These are phyloP conservation scores for Suillus discolor DNA, from an alignment of 768 basidiomycete genomes.

Conservation along the genomic window DNA sequence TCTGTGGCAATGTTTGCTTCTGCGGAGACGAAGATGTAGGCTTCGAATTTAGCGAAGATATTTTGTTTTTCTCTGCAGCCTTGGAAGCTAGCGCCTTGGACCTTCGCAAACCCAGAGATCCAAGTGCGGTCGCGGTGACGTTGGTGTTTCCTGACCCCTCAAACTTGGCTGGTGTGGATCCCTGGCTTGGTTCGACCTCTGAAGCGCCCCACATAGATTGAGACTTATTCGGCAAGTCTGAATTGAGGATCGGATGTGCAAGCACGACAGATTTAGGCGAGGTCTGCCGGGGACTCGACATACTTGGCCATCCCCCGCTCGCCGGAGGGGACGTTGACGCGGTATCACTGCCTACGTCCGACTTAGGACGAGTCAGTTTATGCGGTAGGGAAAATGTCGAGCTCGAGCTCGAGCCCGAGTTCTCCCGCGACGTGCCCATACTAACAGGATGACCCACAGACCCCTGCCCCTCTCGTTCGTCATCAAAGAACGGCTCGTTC, in stretches of 20 bases:
- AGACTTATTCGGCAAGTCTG: slow-evolving; percentile 8
- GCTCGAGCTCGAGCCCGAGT: slow-evolving; percentile 18
- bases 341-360: not conserved
- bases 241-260: slow-evolving; percentile 20
- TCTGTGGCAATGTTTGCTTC: slow-evolving; percentile 9
- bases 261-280: slow-evolving; percentile 12
- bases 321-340: slow-evolving; percentile 3
- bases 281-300: slow-evolving; percentile 9
- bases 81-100: slow-evolving; percentile 24
- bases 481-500: slow-evolving; percentile 19
- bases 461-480: slow-evolving; percentile 15
- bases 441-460: slow-evolving; percentile 12
- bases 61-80: slow-evolving; percentile 27
- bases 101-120: slow-evolving; percentile 32
- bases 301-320: slow-evolving; percentile 8
- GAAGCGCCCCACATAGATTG: slow-evolving; percentile 20
- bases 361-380: not conserved
- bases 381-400: slow-evolving; percentile 8
- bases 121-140: slow-evolving; percentile 23
- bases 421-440: slow-evolving; percentile 12
- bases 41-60: slow-evolving; percentile 17
- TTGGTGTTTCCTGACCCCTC: slow-evolving; percentile 22
- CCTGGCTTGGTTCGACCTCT: slow-evolving; percentile 18
- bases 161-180: slow-evolving; percentile 13
- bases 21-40: slow-evolving; percentile 17